Conservation (phyloP, 75 land plant genomes). For the Pinus taeda region DNA sequence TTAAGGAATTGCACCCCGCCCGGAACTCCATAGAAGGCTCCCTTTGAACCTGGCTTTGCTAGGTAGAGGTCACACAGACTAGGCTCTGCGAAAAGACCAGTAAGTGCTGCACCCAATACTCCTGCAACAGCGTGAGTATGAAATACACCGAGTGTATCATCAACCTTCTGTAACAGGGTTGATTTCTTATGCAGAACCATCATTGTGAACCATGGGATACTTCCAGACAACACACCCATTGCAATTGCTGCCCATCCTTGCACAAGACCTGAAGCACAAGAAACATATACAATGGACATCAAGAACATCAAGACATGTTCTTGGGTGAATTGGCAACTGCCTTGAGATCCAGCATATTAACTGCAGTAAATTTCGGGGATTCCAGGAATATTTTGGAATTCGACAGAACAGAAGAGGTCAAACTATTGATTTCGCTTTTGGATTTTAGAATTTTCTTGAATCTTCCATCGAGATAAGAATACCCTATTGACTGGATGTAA, state of each 20-base stretch:
- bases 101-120: conserved; percentile 49
- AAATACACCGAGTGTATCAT: conserved; percentile 68
- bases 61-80: conserved; percentile 18
- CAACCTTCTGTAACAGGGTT: conserved; percentile 26
- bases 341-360: too few species aligned
- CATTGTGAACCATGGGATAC: conserved; percentile 53
- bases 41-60: too few species aligned
- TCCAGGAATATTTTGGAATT: too few species aligned
- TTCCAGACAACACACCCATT: conserved; percentile 49
- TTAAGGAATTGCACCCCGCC: conserved; percentile 41
- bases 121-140: conserved; percentile 82
- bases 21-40: not conserved
- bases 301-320: too few species aligned
- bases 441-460: too few species aligned
- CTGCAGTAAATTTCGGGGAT: too few species aligned
- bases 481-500: too few species aligned
- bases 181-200: conserved; percentile 39
- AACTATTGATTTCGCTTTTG: too few species aligned
- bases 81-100: conserved; percentile 66
- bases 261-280: conserved; percentile 27
- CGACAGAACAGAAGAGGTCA: too few species aligned
- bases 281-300: too few species aligned
- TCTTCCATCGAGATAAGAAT: too few species aligned
- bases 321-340: too few species aligned
- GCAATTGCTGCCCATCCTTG: conserved; percentile 63